These are phyloP conservation scores for Malus sylvestris DNA, from an alignment of 306 rosid genomes.

Conservation along the genomic window DNA sequence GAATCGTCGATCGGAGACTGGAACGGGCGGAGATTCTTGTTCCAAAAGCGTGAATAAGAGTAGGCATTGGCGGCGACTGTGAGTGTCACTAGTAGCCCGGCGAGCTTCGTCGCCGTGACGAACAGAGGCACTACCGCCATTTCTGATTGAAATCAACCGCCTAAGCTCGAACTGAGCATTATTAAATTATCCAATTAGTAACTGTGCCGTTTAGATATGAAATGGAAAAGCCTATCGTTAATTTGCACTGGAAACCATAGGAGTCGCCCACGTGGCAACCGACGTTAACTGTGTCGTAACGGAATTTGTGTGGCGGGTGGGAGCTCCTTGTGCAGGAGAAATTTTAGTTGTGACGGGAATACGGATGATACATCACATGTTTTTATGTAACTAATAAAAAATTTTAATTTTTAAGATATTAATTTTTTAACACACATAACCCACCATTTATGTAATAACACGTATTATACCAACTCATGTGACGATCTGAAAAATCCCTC, in stretches of 20 bases:
- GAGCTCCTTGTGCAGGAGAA: no score
- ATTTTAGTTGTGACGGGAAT: no score
- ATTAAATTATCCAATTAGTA: not conserved
- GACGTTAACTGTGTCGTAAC: not conserved
- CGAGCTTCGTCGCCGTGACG: slow-evolving; percentile 67
- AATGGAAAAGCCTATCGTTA: not conserved
- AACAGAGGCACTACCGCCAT: slow-evolving; percentile 62
- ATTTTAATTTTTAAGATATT: no score
- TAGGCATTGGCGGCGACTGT: slow-evolving; percentile 72
- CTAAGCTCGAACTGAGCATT: not conserved
- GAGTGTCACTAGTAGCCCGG: slow-evolving; percentile 51
- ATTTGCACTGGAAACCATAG: not conserved
- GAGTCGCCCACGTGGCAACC: not conserved
- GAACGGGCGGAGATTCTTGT: slow-evolving; percentile 58
- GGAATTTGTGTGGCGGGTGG: not conserved
- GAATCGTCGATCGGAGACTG: slow-evolving; percentile 71
- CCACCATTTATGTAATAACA: no score
- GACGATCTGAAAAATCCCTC: no score
- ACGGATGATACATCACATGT: no score
- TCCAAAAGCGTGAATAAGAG: slow-evolving; percentile 55
- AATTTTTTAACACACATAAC: no score
- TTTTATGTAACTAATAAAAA: no score
- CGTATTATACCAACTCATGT: no score
- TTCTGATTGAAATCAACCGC: not conserved
- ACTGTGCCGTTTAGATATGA: not conserved